Base-by-base conservation (phyloP, 768 basidiomycete genomes). In the Lactifluus subvellereus region DNA sequence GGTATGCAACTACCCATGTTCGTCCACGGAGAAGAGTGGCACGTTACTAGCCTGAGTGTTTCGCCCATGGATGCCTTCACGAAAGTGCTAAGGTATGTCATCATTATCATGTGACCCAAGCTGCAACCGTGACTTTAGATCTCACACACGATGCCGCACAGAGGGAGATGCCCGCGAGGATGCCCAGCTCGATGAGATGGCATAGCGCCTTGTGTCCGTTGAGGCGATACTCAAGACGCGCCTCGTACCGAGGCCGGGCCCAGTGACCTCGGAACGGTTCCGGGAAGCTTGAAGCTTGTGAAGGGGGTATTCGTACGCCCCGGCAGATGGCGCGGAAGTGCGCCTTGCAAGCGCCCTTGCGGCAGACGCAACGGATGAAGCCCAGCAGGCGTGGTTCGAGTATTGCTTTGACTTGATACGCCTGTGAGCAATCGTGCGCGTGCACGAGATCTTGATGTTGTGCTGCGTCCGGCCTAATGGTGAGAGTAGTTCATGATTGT, bases 1-100 rank as follows among this genome's bases (percentile, higher is more conserved):
- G 91, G 70, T 99, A 97, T 2, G 72, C 64, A 98, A 64, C 96
- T 96, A 98, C 56, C 73, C 75, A 67, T 77, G 81, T 76, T 98
- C 94, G n/a, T 80, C 75, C 18, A 70, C 77, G 9, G 81, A 80
- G 43, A 98, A 71, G 42, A 98, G 71, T 1, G 71, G 71, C 8
- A 74, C 62, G 57, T 94, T 86, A 48, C 97, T 75, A 47, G n/a
- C n/a, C n/a, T n/a, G n/a, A n/a, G 98, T 80, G 63, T 85, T 93
- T 66, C 85, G 90, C 95, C 89, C 18, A 98, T 92, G 0, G 96
- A 96, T 66, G 85, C 91, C 88, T 10, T 59, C 51, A 65, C 10
- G 37, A 52, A 48, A 27, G 51, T 20, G 56, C 9, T 58, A 22
- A 22, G 22, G 2, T 2, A 22, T 22, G 1, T 22, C 22, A 22